phyloP scores from a whole-genome alignment of 2,329 filamentous ascomycete species.

The Fusarium odoratissimum region DNA sequence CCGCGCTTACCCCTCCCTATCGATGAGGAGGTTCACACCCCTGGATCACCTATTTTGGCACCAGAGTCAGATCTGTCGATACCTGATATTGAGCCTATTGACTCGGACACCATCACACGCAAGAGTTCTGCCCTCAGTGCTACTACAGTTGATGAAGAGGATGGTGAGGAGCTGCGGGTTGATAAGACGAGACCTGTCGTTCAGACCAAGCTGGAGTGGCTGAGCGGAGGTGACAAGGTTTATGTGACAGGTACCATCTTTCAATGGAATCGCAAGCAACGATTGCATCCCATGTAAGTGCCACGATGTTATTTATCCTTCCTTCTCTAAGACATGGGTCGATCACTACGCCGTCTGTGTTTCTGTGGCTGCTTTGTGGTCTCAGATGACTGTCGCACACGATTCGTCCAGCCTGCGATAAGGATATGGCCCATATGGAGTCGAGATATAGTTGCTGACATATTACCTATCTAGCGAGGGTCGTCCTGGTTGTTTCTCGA shows the following conservation, averaged over 20 bases:
- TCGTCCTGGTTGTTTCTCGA: constrained; percentile 74
- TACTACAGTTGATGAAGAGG: constrained; percentile 79
- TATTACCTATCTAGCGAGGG: constrained; percentile 57
- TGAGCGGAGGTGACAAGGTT: constrained; percentile 83
- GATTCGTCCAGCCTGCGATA: background rate
- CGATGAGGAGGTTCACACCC: constrained; percentile 88
- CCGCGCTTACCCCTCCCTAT: constrained; percentile 93
- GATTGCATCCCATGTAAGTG: constrained; percentile 85
- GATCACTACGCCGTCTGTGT: constrained; percentile 42
- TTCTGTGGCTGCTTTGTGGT: constrained; percentile 40
- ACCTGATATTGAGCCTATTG: constrained; percentile 64
- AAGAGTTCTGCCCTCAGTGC: constrained; percentile 70
- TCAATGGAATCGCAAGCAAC: constrained; percentile 95
- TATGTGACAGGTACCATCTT: constrained; percentile 98
- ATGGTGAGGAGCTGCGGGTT: constrained; percentile 79
- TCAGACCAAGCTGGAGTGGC: constrained; percentile 88
- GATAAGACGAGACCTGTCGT: constrained; percentile 83
- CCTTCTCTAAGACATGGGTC: constrained; percentile 37
- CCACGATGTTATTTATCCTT: background rate
- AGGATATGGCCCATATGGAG: background rate
- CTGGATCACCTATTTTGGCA: constrained; percentile 88
- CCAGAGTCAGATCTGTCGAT: constrained; percentile 70
- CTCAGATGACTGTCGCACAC: constrained; percentile 40
- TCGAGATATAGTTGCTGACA: constrained; percentile 29
- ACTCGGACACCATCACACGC: constrained; percentile 62